Evolutionary conservation across 2,329 filamentous ascomycete species (phyloP), one percentile per base, ranked within the genome.

Genomic region (Botryosphaeria agaves): DNA sequence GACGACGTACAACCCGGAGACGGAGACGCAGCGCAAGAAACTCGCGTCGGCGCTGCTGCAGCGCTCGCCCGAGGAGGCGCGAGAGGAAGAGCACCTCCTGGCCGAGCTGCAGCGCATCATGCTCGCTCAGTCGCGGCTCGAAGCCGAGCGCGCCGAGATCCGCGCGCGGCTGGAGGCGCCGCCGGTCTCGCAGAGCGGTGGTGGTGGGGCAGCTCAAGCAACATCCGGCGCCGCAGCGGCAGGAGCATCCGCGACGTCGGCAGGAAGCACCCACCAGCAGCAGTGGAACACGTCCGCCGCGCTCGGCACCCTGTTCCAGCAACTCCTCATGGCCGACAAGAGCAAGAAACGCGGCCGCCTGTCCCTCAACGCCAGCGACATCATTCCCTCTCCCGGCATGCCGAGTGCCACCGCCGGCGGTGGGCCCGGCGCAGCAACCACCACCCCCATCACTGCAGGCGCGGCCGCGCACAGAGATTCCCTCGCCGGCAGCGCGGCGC

Each of bases 31-130:
- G 31, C 74, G 89, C 37, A 98, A 95, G 57, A 72, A 79, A 34
- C 80, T 93, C 44, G 87, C 84, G 3, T 69, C 79, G 38, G 73
- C 77, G 29, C 72, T 85, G 28, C 67, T 95, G 39, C 72, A 75
- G 28, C 72, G 89, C 24, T 79, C 76, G 6, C 76, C 75, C 38
- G 83, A 93, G 38, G 87, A 98, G 54, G 80, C 87, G 16, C 75
- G 81, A 37, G 89, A 98, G 51, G 89, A 98, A 55, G 80, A 91
- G 43, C 77, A 82, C 19, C 60, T 98, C 3, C 66, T 98, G 12
- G 68, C 87, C 34, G 89, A 98, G 49, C 71, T 98, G 32, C 84
- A 91, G 46, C 77, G 89, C 35, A 95, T 98, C 40, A 71, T 92
- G 45, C 76, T 80, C 38, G 75, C 84, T 36, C 81, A 85, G 39